Base-by-base conservation (phyloP, 768 basidiomycete species). In the Boletus speciosus region DNA sequence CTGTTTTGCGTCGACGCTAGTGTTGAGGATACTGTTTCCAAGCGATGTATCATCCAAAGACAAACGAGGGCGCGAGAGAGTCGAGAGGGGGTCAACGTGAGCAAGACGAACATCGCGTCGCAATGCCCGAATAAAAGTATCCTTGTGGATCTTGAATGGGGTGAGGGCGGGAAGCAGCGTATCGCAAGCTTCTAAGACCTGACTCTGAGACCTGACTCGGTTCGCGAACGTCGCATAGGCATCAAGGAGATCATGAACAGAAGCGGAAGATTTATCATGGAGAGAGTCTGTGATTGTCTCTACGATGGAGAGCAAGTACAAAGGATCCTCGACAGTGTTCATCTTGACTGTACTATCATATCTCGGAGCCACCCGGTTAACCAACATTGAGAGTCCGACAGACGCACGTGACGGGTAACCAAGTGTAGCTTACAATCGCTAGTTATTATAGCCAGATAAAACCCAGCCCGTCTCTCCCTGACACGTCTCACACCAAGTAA, bases 211-310 rank as follows among this genome's bases (percentile, higher is more conserved):
- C 37, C 67, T 72, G 51, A 86, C 68, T 27, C 80, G 76, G 29
- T 67, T 66, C 0, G 77, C 76, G 40, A 88, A 72, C 0, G 76
- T 72, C 57, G 69, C 73, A 61, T 88, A 88, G 11, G 86, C 83
- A 62, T 88, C 84, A 38, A 77, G 70, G 54, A 87, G 68, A 65
- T 84, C 83, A 59, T 83, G 81, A 27, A 72, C 52, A 1, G 78
- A 73, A n/a, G 80, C 66, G 32, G 66, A 57, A 7, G 70, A 67
- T 2, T 66, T 63, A 25, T 77, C 71, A n/a, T 70, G 64, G 25
- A 76, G 58, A 4, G 82, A 81, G 55, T 76, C 75, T 9, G 74
- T 49, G 37, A 86, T 73, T 11, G 78, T 79, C 42, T 74, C 68
- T 15, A 82, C 58, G 40, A 78, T 71, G 1, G 81, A 78, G 23